Evolutionary conservation across 495 filamentous ascomycete genomes (phyloP).

Genomic region (Talaromyces ruber): DNA sequence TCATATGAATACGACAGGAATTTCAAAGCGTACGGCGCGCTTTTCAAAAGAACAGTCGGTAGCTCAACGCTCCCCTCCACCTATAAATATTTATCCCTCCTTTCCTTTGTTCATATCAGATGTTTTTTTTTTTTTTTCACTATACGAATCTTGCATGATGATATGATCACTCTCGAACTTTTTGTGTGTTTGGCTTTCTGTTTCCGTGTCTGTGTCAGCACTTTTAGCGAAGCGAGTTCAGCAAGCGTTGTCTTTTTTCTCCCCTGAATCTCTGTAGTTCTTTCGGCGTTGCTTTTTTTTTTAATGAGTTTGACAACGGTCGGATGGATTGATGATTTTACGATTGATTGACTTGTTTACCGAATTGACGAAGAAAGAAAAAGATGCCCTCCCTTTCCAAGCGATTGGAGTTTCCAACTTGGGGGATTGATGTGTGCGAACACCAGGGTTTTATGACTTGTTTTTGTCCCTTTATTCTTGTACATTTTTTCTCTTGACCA

Average conservation of each 20-base stretch:
- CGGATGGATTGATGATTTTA: background rate
- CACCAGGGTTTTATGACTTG: background rate
- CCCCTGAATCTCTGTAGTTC: conserved; percentile 10
- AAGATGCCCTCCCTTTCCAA: background rate
- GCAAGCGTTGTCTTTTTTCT: conserved; percentile 17
- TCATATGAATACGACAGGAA: background rate
- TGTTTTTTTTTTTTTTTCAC: background rate
- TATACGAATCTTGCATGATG: conserved; percentile 2
- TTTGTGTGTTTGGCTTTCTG: conserved; percentile 22
- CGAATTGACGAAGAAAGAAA: background rate
- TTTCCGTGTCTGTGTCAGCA: conserved; percentile 18
- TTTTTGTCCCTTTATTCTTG: conserved; percentile 7
- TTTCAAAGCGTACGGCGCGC: conserved; percentile 7
- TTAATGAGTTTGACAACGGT: background rate
- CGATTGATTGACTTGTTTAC: background rate
- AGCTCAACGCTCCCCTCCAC: conserved; percentile 5
- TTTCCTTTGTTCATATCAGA: conserved; percentile 7
- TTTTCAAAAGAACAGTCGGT: background rate
- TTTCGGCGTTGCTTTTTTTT: conserved; percentile 2
- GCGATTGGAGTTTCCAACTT: background rate
- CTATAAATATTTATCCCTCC: background rate
- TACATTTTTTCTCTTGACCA: conserved; percentile 8
- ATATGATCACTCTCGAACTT: conserved; percentile 9
- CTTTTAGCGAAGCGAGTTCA: conserved; percentile 11
- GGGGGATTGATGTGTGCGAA: background rate